Conservation (phyloP, 345 rosid species). For the Acer campestre region DNA sequence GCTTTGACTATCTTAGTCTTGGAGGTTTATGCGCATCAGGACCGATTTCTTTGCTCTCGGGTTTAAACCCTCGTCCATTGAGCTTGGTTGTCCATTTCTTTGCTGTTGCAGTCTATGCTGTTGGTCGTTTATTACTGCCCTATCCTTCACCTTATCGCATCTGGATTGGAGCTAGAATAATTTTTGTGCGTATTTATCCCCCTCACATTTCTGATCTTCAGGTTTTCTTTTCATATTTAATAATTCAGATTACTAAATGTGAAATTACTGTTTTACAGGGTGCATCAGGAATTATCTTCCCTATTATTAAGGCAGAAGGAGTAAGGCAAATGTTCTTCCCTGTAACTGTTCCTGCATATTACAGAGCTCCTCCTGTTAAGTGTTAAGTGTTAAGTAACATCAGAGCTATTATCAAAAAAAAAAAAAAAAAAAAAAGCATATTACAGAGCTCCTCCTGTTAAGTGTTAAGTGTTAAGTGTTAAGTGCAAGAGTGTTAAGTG, state of each 20-base stretch:
- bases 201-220: not conserved
- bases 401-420: too few relatives aligned
- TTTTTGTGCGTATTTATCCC: constrained; percentile 29
- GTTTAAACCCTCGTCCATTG: constrained; percentile 46
- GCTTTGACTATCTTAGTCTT: constrained; percentile 51
- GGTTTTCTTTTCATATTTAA: not conserved
- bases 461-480: not conserved
- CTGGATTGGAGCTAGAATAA: constrained; percentile 51
- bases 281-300: constrained; percentile 50
- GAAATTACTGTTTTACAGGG: constrained; percentile 24
- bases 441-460: constrained; percentile 37
- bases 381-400: not conserved
- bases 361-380: constrained; percentile 36
- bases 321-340: constrained; percentile 56
- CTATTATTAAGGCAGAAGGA: constrained; percentile 52
- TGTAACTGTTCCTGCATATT: constrained; percentile 45
- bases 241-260: not conserved
- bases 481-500: not conserved
- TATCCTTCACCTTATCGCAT: constrained; percentile 51
- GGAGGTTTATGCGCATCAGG: constrained; percentile 48
- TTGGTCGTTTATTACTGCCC: constrained; percentile 50
- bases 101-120: constrained; percentile 46
- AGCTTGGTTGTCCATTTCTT: constrained; percentile 49
- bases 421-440: too few relatives aligned
- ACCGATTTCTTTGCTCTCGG: constrained; percentile 47